Conservation (phyloP, 305 asterid species). For the Solanum aculeatissimum region DNA sequence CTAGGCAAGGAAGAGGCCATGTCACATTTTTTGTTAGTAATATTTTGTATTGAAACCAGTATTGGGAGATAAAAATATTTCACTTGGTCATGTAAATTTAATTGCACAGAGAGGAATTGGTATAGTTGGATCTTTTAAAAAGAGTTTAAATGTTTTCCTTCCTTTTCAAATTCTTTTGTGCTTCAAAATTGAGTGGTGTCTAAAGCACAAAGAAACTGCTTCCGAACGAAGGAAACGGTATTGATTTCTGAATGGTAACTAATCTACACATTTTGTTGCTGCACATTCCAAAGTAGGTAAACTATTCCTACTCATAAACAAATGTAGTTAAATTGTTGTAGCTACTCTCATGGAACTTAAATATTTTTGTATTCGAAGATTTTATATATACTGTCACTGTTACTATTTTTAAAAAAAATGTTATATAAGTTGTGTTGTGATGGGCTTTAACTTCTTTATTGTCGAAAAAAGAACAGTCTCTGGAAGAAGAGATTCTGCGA, state of each 20-base stretch:
- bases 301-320: not conserved
- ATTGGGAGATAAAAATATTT: not conserved
- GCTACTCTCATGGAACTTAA: not conserved
- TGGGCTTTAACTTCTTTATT: not conserved
- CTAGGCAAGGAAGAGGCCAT: not conserved
- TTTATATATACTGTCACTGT: not conserved
- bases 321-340: not conserved
- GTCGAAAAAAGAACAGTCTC: constrained; percentile 25
- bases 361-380: not conserved
- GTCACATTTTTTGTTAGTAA: not conserved
- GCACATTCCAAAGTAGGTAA: not conserved
- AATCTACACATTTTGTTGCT: not conserved
- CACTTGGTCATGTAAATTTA: not conserved
- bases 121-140: not conserved
- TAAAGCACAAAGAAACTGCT: not conserved
- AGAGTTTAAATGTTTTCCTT: not conserved
- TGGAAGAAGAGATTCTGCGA: constrained; percentile 64
- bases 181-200: not conserved
- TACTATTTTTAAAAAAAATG: not conserved
- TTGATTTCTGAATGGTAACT: not conserved
- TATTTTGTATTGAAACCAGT: not conserved
- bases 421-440: not conserved
- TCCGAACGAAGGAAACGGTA: not conserved
- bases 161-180: not conserved
- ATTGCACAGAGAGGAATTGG: not conserved